Evolutionary conservation across 2,329 filamentous ascomycete species (phyloP), one percentile per base, ranked within the genome.

Genomic region (Tolypocladium paradoxum): DNA sequence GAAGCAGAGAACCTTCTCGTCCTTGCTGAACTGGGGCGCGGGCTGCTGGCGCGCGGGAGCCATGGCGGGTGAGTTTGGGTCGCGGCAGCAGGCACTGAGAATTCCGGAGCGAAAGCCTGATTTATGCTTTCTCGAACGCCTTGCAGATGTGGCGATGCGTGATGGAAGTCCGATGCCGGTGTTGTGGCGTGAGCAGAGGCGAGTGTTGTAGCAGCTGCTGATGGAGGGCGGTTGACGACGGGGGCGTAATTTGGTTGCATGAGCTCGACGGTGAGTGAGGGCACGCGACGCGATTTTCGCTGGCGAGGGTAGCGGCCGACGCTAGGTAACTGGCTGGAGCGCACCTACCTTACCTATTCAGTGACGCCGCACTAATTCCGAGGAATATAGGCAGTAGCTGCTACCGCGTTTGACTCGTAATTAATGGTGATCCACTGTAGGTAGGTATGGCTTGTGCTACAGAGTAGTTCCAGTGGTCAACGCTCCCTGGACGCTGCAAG

Each of bases 1-100:
- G 67, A 97, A 97, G 75, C 93, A 99, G 34, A 97, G 83, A 37
- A 95, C 90, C 66, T 87, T 90, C 76, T 99, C 93, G 66, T 97
- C 90, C 77, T 91, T 90, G 64, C 69, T 72, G 65, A 76, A 79
- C 49, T 76, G 75, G 51, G 77, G 72, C 40, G 59, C 65, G 66
- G 58, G 74, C 67, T 68, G 69, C 54, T 72, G 69, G 54, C 71
- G 70, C 52, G 72, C 60, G 51, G 72, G 72, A 59, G 72, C 67
- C 72, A 75, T 75, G 58, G 49, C 61, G 60, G 6, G 29, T 8
- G 29, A 29, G 29, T 8, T 29, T 29, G 29, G 29, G 29, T 29
- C 29, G n/a, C n/a, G n/a, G n/a, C n/a, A n/a, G n/a, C n/a, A n/a
- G n/a, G n/a, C n/a, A n/a, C 20, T 20, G 33, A 20, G 20, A 47